Evolutionary conservation across 306 rosid species (phyloP).

Genomic region (Prunus mira): DNA sequence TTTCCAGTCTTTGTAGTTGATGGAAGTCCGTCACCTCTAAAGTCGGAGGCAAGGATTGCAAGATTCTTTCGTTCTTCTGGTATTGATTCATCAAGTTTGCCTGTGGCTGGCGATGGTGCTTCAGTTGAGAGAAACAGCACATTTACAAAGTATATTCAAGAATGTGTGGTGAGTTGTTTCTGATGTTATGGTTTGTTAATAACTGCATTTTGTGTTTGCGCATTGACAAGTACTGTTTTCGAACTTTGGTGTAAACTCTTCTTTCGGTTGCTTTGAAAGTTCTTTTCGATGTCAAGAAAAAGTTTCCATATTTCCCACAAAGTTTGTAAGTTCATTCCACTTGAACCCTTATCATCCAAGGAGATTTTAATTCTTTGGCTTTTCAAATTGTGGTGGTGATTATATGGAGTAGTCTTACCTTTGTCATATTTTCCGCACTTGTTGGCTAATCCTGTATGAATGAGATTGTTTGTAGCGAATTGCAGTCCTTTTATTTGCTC

Average conservation of each 20-base stretch:
- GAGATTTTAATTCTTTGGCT: not conserved
- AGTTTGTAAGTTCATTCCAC: not conserved
- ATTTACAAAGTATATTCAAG: conserved; percentile 63
- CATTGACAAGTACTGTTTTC: not conserved
- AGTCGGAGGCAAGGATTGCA: conserved; percentile 66
- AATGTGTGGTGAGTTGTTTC: conserved; percentile 68
- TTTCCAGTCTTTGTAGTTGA: conserved; percentile 78
- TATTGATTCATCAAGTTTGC: conserved; percentile 52
- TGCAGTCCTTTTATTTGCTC: not conserved
- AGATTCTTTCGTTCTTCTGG: conserved; percentile 68
- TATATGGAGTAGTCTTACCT: not conserved
- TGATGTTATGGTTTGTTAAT: not conserved
- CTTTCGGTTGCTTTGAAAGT: not conserved
- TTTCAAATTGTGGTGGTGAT: not conserved
- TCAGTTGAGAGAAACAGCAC: conserved; percentile 60
- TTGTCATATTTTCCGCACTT: not conserved
- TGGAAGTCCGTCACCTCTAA: conserved; percentile 76
- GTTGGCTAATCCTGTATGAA: not conserved
- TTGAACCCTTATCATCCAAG: not conserved
- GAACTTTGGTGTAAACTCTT: not conserved
- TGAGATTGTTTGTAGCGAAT: not conserved
- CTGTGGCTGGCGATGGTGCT: conserved; percentile 50
- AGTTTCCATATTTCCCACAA: not conserved
- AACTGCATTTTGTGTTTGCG: not conserved
- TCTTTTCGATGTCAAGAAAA: not conserved